A percentile compares a stretch with the other conserved stretches of the same genome.
Evolutionary conservation across 164 flowering plant species (phyloP).

Genomic region (Tetracentron sinense): DNA sequence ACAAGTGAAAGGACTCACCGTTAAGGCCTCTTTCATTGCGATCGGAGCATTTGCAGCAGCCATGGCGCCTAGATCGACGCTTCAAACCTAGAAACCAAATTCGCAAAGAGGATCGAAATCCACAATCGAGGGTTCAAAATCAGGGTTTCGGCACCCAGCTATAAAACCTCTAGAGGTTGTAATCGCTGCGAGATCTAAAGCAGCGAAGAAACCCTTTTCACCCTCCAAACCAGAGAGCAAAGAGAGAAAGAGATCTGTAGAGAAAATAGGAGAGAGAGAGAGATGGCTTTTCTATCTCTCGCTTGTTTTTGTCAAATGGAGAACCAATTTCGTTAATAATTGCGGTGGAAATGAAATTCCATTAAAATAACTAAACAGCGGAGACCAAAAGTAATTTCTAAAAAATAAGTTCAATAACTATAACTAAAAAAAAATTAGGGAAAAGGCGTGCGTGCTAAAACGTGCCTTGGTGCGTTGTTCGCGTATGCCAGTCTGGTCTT

Average conservation of each 20-base stretch:
- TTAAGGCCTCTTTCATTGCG: constrained; percentile 80
- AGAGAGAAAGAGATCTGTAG: not conserved
- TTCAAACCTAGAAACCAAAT: not conserved
- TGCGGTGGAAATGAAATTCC: too few species aligned
- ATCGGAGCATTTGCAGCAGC: constrained; percentile 81
- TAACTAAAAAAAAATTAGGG: too few species aligned
- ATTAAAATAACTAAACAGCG: too few species aligned
- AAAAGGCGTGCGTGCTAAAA: too few species aligned
- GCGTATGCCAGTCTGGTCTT: too few species aligned
- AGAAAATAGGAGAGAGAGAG: not conserved
- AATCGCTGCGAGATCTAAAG: not conserved
- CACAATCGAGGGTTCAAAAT: not conserved
- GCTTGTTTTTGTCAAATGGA: too few species aligned
- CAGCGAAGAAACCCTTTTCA: not conserved
- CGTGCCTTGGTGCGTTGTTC: too few species aligned
- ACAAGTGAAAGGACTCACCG: constrained; percentile 40
- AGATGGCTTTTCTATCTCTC: not conserved
- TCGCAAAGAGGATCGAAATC: not conserved
- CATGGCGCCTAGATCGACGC: constrained; percentile 47
- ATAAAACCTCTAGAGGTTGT: not conserved
- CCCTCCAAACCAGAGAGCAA: not conserved
- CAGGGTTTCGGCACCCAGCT: not conserved
- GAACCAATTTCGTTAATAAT: too few species aligned
- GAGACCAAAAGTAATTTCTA: too few species aligned
- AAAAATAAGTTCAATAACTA: too few species aligned